A percentile compares a stretch with the other conserved stretches of the same genome.
These are phyloP conservation scores for Vanderwaltozyma yarrowii DNA, from an alignment of 805 yeast species.

Conservation along the genomic window DNA sequence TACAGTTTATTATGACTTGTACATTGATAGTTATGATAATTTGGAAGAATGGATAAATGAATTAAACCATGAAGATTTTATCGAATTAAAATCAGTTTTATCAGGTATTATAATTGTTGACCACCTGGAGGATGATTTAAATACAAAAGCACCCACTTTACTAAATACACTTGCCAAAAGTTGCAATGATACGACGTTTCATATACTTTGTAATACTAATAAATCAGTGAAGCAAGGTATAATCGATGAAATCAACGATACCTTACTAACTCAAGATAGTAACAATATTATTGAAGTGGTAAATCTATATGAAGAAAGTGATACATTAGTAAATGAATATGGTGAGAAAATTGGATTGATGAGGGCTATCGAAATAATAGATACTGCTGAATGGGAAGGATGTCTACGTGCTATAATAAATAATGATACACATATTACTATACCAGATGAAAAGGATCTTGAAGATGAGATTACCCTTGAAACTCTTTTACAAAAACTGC, in stretches of 20 bases:
- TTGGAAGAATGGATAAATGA: conserved; percentile 32
- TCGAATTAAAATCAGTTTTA: conserved; percentile 34
- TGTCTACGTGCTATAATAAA: conserved; percentile 2
- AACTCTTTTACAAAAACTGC: conserved; percentile 7
- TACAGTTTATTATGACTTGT: conserved; percentile 19
- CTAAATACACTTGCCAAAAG: not conserved
- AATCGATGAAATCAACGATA: conserved; percentile 31
- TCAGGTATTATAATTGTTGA: conserved; percentile 37
- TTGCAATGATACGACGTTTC: not conserved
- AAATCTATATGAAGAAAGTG: conserved; percentile 5
- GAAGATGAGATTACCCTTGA: not conserved
- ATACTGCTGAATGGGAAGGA: conserved; percentile 39
- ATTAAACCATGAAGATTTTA: conserved; percentile 28
- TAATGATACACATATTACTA: no score
- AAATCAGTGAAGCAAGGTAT: conserved; percentile 12
- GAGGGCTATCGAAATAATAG: conserved; percentile 37
- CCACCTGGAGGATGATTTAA: not conserved
- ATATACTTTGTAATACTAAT: conserved; percentile 4
- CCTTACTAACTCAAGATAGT: not conserved
- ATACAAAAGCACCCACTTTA: no score
- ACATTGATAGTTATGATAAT: conserved; percentile 21
- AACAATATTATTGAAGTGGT: conserved; percentile 33
- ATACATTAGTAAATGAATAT: conserved; percentile 29
- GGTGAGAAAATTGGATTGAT: conserved; percentile 35
- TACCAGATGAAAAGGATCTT: no score